phyloP scores from a whole-genome alignment of 2,329 filamentous ascomycete species.

The Rhynchosporium graminicola region DNA sequence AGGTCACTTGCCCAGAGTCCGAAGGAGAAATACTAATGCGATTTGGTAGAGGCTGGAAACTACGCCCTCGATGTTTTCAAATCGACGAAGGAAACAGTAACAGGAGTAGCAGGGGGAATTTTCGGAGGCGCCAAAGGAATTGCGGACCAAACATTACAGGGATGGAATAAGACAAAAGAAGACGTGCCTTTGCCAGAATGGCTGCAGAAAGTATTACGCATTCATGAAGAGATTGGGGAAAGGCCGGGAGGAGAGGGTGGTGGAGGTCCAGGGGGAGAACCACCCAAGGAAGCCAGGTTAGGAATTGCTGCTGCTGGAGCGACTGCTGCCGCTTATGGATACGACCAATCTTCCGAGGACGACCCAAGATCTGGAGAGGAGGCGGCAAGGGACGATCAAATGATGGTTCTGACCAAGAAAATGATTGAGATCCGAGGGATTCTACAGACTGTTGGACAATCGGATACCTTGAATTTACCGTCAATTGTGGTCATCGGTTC shows the following conservation, averaged over 20 bases:
- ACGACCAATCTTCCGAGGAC: slow-evolving; percentile 68
- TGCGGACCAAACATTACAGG: slow-evolving; percentile 74
- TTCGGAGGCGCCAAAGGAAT: slow-evolving; percentile 74
- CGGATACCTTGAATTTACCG: slow-evolving; percentile 80
- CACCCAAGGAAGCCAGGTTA: slow-evolving; percentile 59
- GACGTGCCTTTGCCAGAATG: slow-evolving; percentile 73
- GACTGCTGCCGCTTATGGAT: slow-evolving; percentile 76
- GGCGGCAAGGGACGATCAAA: slow-evolving; percentile 86
- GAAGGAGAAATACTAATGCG: slow-evolving; percentile 15
- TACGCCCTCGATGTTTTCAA: slow-evolving; percentile 77
- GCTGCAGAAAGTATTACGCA: slow-evolving; percentile 71
- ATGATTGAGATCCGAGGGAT: slow-evolving; percentile 99
- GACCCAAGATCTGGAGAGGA: slow-evolving; percentile 62
- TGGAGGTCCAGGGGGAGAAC: slow-evolving; percentile 50
- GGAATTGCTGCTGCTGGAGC: slow-evolving; percentile 66
- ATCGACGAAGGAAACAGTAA: slow-evolving; percentile 70
- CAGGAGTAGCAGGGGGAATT: slow-evolving; percentile 66
- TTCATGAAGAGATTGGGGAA: slow-evolving; percentile 60
- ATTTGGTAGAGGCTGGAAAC: slow-evolving; percentile 64
- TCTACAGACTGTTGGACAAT: slow-evolving; percentile 88
- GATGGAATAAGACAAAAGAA: slow-evolving; percentile 83
- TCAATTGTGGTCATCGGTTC: slow-evolving; percentile 99
- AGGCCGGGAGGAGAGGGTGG: slow-evolving; percentile 39
- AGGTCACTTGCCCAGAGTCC: slow-evolving; percentile 41
- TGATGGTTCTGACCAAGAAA: slow-evolving; percentile 99